Evolutionary conservation across 1,284 basidiomycete species (phyloP).

Genomic region (Boletus hoseneyae): DNA sequence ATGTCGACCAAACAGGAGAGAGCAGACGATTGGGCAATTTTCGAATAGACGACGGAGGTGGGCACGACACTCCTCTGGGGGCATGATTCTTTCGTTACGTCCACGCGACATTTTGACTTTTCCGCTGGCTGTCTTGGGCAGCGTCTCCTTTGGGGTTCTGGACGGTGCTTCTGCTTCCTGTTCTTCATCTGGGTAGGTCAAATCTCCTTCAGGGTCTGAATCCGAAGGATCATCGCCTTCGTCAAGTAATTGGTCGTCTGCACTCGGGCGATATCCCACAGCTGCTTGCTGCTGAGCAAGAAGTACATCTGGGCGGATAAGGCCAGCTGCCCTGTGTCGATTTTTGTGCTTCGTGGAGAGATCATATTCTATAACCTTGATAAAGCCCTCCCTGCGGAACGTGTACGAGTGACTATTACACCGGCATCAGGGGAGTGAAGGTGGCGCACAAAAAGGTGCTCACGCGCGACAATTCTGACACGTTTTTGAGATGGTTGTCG

Average conservation of each 20-base stretch:
- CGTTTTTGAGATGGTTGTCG: constrained; percentile 60
- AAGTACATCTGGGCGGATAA: constrained; percentile 72
- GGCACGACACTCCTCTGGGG: constrained; percentile 89
- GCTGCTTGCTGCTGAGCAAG: constrained; percentile 41
- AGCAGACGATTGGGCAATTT: constrained; percentile 81
- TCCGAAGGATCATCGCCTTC: constrained; percentile 34
- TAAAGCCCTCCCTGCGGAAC: constrained; percentile 91
- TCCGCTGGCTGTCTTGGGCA: constrained; percentile 73
- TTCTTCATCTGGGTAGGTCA: constrained; percentile 46
- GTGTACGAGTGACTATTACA: constrained; percentile 71
- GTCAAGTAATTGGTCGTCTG: constrained; percentile 46
- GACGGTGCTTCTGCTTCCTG: constrained; percentile 39
- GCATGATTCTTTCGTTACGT: constrained; percentile 85
- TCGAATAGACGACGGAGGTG: constrained; percentile 88
- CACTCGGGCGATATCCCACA: constrained; percentile 17
- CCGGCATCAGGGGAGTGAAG: constrained; percentile 5
- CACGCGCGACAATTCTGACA: constrained; percentile 87
- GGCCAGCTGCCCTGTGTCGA: constrained; percentile 51
- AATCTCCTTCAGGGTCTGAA: constrained; percentile 45
- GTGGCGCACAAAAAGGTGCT: constrained; percentile 35
- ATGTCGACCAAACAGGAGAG: constrained; percentile 90
- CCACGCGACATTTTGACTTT: constrained; percentile 73
- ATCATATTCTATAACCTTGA: constrained; percentile 94
- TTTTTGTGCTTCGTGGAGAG: constrained; percentile 78
- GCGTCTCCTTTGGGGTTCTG: constrained; percentile 19